Conservation (phyloP, 495 filamentous ascomycete species). For the Penicillium cosmopolitanum region DNA sequence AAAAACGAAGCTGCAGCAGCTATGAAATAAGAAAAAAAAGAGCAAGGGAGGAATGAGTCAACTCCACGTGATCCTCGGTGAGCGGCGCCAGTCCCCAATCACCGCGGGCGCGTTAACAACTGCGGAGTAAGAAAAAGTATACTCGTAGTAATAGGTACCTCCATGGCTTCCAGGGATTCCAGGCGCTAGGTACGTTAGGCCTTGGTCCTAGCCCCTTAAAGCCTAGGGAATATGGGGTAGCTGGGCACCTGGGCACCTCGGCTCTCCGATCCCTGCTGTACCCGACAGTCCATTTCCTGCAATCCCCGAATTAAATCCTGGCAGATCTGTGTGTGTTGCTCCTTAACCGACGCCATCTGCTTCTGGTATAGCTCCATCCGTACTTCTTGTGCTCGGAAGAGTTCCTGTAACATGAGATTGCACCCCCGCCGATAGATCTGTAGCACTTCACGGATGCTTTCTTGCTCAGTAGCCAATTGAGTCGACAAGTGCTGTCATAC, state of each 20-base stretch:
- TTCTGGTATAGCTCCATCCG: constrained; percentile 37
- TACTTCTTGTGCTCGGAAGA: constrained; percentile 37
- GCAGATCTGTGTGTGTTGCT: constrained; percentile 40
- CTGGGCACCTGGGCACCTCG: neutral
- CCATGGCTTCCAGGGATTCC: neutral
- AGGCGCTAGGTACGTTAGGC: neutral
- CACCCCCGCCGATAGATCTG: constrained; percentile 39
- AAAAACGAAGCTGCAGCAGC: neutral
- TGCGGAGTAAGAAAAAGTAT: constrained; percentile 10
- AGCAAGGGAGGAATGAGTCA: constrained; percentile 31
- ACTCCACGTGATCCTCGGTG: constrained; percentile 29
- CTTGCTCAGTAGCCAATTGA: constrained; percentile 38
- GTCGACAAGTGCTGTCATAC: constrained; percentile 27
- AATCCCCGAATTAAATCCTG: constrained; percentile 37
- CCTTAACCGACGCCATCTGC: constrained; percentile 35
- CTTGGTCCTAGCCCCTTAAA: neutral
- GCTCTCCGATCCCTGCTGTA: constrained; percentile 22
- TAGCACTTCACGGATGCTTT: constrained; percentile 32
- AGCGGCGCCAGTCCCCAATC: constrained; percentile 26
- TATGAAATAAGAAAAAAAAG: constrained; percentile 14
- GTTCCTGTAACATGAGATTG: constrained; percentile 36
- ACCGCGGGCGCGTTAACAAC: constrained; percentile 17
- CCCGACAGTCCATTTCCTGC: constrained; percentile 31
- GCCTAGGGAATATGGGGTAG: constrained; percentile 2
- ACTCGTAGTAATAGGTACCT: no score